phyloP scores from a whole-genome alignment of 2,329 filamentous ascomycete species.

The Colletotrichum godetiae region DNA sequence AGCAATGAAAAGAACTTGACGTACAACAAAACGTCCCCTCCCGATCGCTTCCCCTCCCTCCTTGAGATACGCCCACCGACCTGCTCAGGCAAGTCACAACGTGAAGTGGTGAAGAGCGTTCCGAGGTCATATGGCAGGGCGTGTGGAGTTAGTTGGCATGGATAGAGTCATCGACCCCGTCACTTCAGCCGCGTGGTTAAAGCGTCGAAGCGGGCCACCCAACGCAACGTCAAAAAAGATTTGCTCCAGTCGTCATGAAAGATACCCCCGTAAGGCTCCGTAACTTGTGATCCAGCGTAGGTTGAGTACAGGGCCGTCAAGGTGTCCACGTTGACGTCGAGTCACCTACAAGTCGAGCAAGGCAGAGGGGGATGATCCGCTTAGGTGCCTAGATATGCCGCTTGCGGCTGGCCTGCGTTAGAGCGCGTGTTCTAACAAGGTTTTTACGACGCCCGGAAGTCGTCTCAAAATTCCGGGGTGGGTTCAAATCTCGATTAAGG shows the following conservation, averaged over 20 bases:
- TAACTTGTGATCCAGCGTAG: not conserved
- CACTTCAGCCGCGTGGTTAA: not conserved
- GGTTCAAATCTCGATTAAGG: not conserved
- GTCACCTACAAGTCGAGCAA: not conserved
- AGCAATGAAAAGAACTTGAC: conserved; percentile 53
- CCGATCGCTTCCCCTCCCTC: conserved; percentile 13
- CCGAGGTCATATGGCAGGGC: not conserved
- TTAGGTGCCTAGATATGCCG: not conserved
- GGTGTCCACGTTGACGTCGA: not conserved
- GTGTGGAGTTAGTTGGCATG: conserved; percentile 6
- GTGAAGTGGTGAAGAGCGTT: conserved; percentile 18
- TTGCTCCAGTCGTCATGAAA: conserved; percentile 1
- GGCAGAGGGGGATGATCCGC: not conserved
- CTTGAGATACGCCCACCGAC: conserved; percentile 10
- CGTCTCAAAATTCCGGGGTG: not conserved
- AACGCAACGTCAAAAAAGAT: not conserved
- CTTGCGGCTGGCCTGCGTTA: not conserved
- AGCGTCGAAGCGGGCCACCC: not conserved
- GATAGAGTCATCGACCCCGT: conserved; percentile 6
- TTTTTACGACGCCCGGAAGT: not conserved
- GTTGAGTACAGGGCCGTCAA: not conserved
- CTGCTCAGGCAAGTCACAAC: conserved; percentile 5
- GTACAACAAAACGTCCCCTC: conserved; percentile 35
- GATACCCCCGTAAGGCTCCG: not conserved
- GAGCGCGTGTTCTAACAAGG: not conserved